These are phyloP conservation scores for Yarrowia keelungensis DNA, from an alignment of 805 yeast species.

Conservation along the genomic window DNA sequence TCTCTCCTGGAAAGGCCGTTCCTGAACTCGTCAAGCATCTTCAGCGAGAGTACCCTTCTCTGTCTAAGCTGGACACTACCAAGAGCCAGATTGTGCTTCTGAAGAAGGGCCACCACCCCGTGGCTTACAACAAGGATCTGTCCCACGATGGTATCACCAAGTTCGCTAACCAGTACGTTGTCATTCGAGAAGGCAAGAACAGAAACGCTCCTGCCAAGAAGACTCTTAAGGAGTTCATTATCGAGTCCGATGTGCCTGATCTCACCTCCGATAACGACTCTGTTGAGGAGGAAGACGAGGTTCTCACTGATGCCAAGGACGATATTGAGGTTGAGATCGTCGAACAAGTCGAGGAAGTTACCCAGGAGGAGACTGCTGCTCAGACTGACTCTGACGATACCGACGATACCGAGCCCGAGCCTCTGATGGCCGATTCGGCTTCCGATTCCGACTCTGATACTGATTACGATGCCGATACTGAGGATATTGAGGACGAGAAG, in stretches of 20 bases:
- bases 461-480: slow-evolving; percentile 22
- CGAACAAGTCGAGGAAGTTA: slow-evolving; percentile 4
- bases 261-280: slow-evolving; percentile 29
- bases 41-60: slow-evolving; percentile 32
- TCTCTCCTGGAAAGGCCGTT: slow-evolving; percentile 61
- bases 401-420: slow-evolving; percentile 26
- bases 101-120: slow-evolving; percentile 27
- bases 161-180: slow-evolving; percentile 16
- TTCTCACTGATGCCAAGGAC: slow-evolving; percentile 30
- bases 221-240: slow-evolving; percentile 23
- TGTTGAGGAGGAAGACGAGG: slow-evolving; percentile 28
- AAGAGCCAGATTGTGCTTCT: slow-evolving; percentile 31
- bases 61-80: slow-evolving; percentile 19
- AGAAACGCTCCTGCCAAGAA: slow-evolving; percentile 23
- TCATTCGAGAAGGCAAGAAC: slow-evolving; percentile 35
- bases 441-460: slow-evolving; percentile 27
- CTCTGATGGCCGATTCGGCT: slow-evolving; percentile 22
- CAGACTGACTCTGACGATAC: slow-evolving; percentile 7
- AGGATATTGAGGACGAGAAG: slow-evolving; percentile 24
- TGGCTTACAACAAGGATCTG: neutral
- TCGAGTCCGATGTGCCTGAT: slow-evolving; percentile 32
- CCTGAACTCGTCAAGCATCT: slow-evolving; percentile 46
- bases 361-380: slow-evolving; percentile 1
- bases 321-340: slow-evolving; percentile 33
- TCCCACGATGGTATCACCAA: slow-evolving; percentile 8